Conservation (phyloP, 176 grass and related monocot species). For the Microstegium vimineum region DNA sequence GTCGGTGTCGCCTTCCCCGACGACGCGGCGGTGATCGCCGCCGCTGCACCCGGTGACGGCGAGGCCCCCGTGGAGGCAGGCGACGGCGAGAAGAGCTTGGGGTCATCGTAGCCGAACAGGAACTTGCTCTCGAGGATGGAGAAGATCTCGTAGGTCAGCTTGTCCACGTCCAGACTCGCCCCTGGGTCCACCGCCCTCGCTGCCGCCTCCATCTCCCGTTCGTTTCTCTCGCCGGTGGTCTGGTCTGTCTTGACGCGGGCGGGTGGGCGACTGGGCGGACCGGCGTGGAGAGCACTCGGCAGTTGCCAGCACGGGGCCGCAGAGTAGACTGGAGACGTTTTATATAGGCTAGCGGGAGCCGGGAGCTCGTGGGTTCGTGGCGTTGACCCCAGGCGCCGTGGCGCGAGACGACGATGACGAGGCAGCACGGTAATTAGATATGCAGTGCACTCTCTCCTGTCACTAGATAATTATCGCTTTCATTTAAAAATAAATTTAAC, state of each 20-base stretch:
- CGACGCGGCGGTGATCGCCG: not conserved
- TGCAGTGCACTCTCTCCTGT: too few relatives aligned
- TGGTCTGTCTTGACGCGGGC: not conserved
- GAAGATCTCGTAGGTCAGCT: constrained; percentile 94
- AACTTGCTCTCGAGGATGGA: constrained; percentile 97
- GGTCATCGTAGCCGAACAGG: constrained; percentile 80
- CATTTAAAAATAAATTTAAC: too few relatives aligned
- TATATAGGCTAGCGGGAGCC: too few relatives aligned
- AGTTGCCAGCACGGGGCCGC: constrained; percentile 22
- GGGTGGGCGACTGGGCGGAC: too few relatives aligned
- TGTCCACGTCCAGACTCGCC: constrained; percentile 66
- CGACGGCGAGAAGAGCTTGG: constrained; percentile 38
- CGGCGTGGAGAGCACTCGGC: constrained; percentile 27
- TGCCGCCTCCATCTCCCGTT: not conserved
- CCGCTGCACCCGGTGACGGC: not conserved
- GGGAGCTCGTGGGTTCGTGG: constrained; percentile 21
- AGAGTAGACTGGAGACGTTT: not conserved
- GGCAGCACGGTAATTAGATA: not conserved
- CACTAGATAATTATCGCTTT: too few relatives aligned
- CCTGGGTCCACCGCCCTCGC: constrained; percentile 6
- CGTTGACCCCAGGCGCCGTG: constrained; percentile 7
- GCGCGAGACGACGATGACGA: not conserved
- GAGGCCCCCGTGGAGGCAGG: not conserved
- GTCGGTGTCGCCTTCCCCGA: not conserved
- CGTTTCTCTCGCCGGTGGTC: not conserved